phyloP scores from a whole-genome alignment of 306 rosid species.

The Acmispon strigosus region DNA sequence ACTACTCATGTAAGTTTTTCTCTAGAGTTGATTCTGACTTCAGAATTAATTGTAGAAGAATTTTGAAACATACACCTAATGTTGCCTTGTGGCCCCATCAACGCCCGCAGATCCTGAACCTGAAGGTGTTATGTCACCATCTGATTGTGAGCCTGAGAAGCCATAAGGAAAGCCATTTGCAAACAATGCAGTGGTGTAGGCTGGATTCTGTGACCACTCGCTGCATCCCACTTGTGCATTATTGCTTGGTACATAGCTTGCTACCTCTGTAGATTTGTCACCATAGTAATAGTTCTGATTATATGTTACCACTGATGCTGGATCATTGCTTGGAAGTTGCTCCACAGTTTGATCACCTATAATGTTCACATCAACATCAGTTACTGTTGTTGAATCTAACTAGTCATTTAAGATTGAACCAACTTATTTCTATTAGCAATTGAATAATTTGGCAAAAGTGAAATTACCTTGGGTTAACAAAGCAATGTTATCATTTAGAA shows the following conservation, averaged over 20 bases:
- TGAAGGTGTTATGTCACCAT: constrained; percentile 42
- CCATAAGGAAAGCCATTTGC: constrained; percentile 14
- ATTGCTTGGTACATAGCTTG: constrained; percentile 14
- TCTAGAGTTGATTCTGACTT: no score
- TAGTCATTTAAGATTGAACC: not conserved
- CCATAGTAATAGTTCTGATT: constrained; percentile 17
- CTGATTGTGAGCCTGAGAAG: constrained; percentile 40
- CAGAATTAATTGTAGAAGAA: no score
- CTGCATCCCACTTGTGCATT: constrained; percentile 23
- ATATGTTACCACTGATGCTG: constrained; percentile 16
- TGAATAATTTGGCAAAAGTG: not conserved
- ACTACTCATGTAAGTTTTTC: no score
- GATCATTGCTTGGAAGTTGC: constrained; percentile 18
- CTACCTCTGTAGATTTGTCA: constrained; percentile 14
- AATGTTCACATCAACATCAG: not conserved
- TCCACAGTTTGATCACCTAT: constrained; percentile 34
- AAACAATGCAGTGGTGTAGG: not conserved
- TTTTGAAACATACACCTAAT: not conserved
- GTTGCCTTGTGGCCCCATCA: constrained; percentile 5
- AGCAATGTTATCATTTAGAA: constrained; percentile 33
- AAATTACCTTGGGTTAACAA: constrained; percentile 54
- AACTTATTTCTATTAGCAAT: not conserved
- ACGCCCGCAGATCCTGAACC: constrained; percentile 7
- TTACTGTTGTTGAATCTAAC: not conserved
- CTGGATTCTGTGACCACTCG: constrained; percentile 34